Evolutionary conservation across 345 rosid genomes (phyloP).

Genomic region (Eutrema japonicum): DNA sequence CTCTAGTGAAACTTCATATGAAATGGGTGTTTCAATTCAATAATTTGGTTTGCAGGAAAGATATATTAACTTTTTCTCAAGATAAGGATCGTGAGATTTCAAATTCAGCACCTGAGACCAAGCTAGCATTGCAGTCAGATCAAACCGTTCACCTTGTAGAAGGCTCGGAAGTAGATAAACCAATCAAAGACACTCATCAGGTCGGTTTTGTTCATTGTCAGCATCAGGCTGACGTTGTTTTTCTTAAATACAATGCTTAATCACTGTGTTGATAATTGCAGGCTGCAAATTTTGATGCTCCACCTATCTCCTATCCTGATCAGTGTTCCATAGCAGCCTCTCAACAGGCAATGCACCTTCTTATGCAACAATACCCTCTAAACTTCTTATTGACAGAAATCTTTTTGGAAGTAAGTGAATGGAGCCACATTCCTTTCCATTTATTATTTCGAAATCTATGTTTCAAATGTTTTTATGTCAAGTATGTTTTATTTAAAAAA

Average conservation of each 20-base stretch:
- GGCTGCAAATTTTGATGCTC: slow-evolving; percentile 55
- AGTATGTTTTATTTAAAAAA: too few species aligned
- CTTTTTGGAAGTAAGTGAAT: too few species aligned
- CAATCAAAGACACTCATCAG: slow-evolving; percentile 54
- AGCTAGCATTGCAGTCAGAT: slow-evolving; percentile 37
- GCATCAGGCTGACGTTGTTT: slow-evolving; percentile 41
- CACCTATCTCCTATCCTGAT: slow-evolving; percentile 53
- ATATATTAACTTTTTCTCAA: slow-evolving; percentile 36
- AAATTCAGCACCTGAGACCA: slow-evolving; percentile 48
- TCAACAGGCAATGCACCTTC: slow-evolving; percentile 64
- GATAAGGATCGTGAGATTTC: slow-evolving; percentile 48
- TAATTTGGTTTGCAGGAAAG: slow-evolving; percentile 48
- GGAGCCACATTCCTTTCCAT: too few species aligned
- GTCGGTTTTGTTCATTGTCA: slow-evolving; percentile 46
- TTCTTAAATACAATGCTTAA: background rate
- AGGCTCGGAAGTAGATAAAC: slow-evolving; percentile 43
- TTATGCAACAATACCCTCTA: slow-evolving; percentile 73
- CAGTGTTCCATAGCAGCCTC: slow-evolving; percentile 59
- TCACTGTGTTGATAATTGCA: slow-evolving; percentile 43
- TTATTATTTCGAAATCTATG: too few species aligned
- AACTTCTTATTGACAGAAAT: too few species aligned
- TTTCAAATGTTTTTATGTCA: too few species aligned
- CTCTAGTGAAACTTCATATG: background rate
- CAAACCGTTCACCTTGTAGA: slow-evolving; percentile 27
- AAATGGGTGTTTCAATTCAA: background rate